phyloP scores from a whole-genome alignment of 139 green algal genomes.

The Astrephomene gubernaculifera region DNA sequence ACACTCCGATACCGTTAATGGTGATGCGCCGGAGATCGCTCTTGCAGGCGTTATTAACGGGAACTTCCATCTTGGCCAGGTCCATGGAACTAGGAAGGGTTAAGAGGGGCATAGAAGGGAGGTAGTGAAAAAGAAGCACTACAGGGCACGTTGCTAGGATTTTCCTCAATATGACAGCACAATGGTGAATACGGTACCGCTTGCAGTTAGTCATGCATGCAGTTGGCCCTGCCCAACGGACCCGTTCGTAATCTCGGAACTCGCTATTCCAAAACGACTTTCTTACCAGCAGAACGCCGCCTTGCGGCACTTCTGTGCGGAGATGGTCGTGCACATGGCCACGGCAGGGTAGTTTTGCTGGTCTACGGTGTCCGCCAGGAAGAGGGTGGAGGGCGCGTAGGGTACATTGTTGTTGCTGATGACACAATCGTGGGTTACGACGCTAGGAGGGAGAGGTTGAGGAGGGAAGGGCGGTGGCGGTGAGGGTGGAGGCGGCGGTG shows the following conservation, averaged over 20 bases:
- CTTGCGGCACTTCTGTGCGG: not conserved
- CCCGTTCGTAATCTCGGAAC: too few species aligned
- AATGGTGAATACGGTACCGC: too few species aligned
- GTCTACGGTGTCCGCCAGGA: not conserved
- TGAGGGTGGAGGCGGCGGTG: not conserved
- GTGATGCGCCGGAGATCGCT: not conserved
- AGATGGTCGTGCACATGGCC: slow-evolving; percentile 32
- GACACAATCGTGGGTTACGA: slow-evolving; percentile 9
- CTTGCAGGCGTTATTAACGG: not conserved
- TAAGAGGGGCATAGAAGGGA: not conserved
- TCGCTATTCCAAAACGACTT: not conserved
- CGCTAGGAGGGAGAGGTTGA: not conserved
- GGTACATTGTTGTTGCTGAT: not conserved
- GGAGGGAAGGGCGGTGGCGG: not conserved
- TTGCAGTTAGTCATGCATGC: too few species aligned
- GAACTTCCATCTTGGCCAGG: slow-evolving; percentile 18
- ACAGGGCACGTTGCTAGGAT: too few species aligned
- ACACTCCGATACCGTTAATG: not conserved
- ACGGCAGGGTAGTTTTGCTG: not conserved
- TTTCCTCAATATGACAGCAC: too few species aligned
- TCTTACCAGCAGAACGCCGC: slow-evolving; percentile 5
- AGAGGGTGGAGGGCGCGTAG: not conserved
- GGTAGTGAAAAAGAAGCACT: not conserved
- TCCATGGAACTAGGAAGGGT: not conserved
- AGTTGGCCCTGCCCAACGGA: too few species aligned